A percentile compares a stretch with the other conserved stretches of the same genome.
phyloP scores from a whole-genome alignment of 2,329 filamentous ascomycete genomes.

The Metarhizium brunneum region DNA sequence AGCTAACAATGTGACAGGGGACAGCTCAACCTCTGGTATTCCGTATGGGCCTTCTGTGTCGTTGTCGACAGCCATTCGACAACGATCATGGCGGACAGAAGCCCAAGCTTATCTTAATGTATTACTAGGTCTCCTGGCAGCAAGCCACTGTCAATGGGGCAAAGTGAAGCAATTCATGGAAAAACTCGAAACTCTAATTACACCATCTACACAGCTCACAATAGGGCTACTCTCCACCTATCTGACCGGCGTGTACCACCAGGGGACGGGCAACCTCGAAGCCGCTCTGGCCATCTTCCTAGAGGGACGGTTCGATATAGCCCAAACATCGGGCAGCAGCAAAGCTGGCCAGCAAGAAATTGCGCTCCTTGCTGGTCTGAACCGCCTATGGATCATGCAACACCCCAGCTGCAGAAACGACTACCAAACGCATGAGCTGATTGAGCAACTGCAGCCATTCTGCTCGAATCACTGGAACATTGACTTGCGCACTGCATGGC shows the following conservation, averaged over 20 bases:
- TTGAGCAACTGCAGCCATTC: conserved; percentile 57
- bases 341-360: conserved; percentile 53
- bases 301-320: conserved; percentile 43
- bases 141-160: conserved; percentile 61
- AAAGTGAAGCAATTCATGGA: conserved; percentile 49
- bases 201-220: conserved; percentile 30
- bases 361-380: conserved; percentile 56
- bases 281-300: conserved; percentile 59
- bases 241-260: conserved; percentile 64
- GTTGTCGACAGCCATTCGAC: conserved; percentile 46
- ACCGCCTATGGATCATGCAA: conserved; percentile 64
- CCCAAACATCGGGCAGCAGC: conserved; percentile 28
- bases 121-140: conserved; percentile 61
- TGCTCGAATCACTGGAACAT: conserved; percentile 62
- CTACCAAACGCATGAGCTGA: conserved; percentile 46
- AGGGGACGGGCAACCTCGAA: conserved; percentile 67
- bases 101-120: conserved; percentile 61
- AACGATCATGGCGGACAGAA: conserved; percentile 55
- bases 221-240: conserved; percentile 52
- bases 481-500: conserved; percentile 69
- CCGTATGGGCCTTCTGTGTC: conserved; percentile 36
- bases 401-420: conserved; percentile 49
- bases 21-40: conserved; percentile 23
- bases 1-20: conserved; percentile 17
- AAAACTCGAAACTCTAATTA: conserved; percentile 37